Evolutionary conservation across 2,329 filamentous ascomycete species (phyloP), one percentile per base, ranked within the genome.

Genomic region (Beauveria asiatica): DNA sequence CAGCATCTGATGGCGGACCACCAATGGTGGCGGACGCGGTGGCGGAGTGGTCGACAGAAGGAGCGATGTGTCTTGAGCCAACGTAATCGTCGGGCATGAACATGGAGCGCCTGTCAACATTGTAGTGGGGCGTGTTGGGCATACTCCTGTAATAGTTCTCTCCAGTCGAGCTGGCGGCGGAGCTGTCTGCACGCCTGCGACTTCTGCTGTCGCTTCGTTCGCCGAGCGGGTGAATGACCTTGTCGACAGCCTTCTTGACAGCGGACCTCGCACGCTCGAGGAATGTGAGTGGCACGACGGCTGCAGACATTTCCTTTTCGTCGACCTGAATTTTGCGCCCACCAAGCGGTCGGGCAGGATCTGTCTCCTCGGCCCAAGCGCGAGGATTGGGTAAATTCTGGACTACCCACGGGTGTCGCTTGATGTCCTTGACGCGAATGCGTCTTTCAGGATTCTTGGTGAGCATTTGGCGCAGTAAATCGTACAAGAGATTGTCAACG

Each of bases 331-430:
- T 97, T 73, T 86, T 91, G 70, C 88, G 86, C 65, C 91, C 92
- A 60, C 89, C 84, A 37, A 86, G 87, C 62, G 87, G 87, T 41
- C 87, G 83, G 42, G 85, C 86, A 2, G 92, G 92, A 68, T 97
- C 93, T 1, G 92, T 96, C 64, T 96, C 91, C 67, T 96, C 91
- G n/a, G 97, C 83, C 94, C 94, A 99, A 10, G 81, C 80, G 37
- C 84, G 77, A 42, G 87, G 83, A 66, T 96, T 87, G 39, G 83
- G 76, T 50, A 97, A 83, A 64, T 88, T 92, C 61, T 87, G 80
- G 1, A 93, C 80, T 17, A 97, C 88, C 94, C 94, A 99, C 5
- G 88, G 87, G 70, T 99, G 94, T 62, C 89, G 87, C 73, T 97
- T 97, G 68, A 97, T 93, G 67, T 97, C 93, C 62, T 87, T 86